Conservation (phyloP, 495 filamentous ascomycete species). For the Tuber microsphaerosporum region DNA sequence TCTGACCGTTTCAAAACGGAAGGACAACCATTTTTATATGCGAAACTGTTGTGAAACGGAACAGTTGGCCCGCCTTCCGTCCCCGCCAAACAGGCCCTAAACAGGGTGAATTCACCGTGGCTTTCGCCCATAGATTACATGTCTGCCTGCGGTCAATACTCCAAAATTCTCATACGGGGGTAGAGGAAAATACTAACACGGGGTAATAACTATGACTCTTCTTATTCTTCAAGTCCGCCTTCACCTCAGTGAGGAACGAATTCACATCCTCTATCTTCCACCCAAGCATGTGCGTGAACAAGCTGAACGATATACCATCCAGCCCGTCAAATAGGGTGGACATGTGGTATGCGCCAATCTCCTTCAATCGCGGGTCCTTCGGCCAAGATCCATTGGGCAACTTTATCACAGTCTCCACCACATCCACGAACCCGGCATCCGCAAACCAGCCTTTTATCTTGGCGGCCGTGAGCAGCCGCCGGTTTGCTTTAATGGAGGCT, state of each 20-base stretch:
- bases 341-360: slow-evolving; percentile 46
- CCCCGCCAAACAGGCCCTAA: neutral
- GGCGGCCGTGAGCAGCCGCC: slow-evolving; percentile 16
- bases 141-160: neutral
- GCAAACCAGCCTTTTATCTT: slow-evolving; percentile 22
- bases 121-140: neutral
- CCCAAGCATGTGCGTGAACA: slow-evolving; percentile 47
- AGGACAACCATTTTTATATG: too few relatives aligned
- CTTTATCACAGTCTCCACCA: slow-evolving; percentile 45
- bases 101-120: neutral
- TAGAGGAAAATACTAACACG: slow-evolving; percentile 6
- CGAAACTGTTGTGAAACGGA: too few relatives aligned
- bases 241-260: slow-evolving; percentile 18
- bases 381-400: slow-evolving; percentile 50
- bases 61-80: too few relatives aligned
- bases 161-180: neutral
- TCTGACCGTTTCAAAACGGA: too few relatives aligned
- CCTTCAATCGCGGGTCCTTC: slow-evolving; percentile 44
- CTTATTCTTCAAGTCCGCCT: slow-evolving; percentile 12
- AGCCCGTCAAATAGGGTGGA: slow-evolving; percentile 45
- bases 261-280: slow-evolving; percentile 22
- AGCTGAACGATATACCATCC: slow-evolving; percentile 47
- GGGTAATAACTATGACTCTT: slow-evolving; percentile 19
- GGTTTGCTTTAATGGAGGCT: slow-evolving; percentile 15
- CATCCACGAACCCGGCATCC: slow-evolving; percentile 39